Conservation (phyloP, 805 yeast genomes). For the Cyberlindnera petersonii region DNA sequence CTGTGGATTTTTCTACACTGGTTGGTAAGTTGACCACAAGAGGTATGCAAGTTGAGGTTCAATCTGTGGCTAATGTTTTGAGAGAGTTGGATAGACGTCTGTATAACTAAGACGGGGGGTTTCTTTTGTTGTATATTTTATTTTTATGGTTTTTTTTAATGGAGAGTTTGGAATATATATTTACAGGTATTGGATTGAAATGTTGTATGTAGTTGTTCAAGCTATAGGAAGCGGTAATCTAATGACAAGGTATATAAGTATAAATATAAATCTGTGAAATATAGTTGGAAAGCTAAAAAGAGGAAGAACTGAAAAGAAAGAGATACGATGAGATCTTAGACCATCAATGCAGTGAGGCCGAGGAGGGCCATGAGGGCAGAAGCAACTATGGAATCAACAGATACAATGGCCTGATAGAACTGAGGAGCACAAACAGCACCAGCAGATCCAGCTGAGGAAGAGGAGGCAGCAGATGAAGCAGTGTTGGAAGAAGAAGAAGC, state of each 20-base stretch:
- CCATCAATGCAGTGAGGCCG: conserved; percentile 4
- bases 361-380: conserved; percentile 3
- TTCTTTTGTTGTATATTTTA: neutral
- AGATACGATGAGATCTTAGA: conserved; percentile 1
- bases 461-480: conserved; percentile 23
- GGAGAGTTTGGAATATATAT: neutral
- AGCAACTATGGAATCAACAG: conserved; percentile 15
- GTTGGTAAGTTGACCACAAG: conserved; percentile 73
- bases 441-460: conserved; percentile 10
- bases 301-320: neutral
- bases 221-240: neutral
- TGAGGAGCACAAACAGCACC: conserved; percentile 19
- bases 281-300: neutral
- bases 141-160: neutral
- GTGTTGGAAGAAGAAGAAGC: conserved; percentile 23
- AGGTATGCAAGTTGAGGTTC: conserved; percentile 92
- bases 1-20: conserved; percentile 68
- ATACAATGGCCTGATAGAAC: conserved; percentile 15
- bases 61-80: conserved; percentile 78
- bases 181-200: neutral
- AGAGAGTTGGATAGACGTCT: conserved; percentile 66
- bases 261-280: neutral
- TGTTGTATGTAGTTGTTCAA: neutral
- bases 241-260: too few species aligned
- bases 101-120: conserved; percentile 14